Percentiles rank a stretch among this genome's conserved stretches.
phyloP scores from a whole-genome alignment of 768 basidiomycete species.

The Lactarius psammicola region DNA sequence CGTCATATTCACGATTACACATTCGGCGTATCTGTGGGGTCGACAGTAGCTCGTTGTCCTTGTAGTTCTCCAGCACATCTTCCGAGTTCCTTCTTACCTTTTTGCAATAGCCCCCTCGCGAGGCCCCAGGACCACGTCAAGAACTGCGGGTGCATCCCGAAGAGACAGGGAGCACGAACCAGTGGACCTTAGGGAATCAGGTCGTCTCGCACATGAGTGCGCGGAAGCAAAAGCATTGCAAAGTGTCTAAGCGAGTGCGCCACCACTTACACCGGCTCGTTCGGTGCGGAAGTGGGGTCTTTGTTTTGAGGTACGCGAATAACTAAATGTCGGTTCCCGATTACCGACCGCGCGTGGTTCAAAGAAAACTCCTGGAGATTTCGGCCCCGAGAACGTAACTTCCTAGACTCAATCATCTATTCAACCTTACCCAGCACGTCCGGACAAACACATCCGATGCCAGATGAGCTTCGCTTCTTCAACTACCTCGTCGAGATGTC shows the following conservation, averaged over 20 bases:
- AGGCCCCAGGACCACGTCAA: not conserved
- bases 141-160: not conserved
- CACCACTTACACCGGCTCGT: constrained; percentile 5
- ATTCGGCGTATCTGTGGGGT: not conserved
- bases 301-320: not conserved
- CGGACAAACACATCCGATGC: not conserved
- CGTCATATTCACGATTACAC: not conserved
- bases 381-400: not conserved
- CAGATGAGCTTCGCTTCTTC: not conserved
- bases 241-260: not conserved
- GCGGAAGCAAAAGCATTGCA: not conserved
- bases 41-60: not conserved
- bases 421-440: not conserved
- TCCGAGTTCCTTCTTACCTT: not conserved
- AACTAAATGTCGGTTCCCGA: not conserved
- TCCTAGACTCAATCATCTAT: not conserved
- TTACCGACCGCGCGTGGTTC: not conserved
- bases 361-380: not conserved
- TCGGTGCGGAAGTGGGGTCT: constrained; percentile 11
- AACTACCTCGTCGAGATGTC: not conserved
- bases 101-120: not conserved
- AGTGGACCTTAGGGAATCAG: not conserved
- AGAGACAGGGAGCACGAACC: not conserved
- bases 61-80: not conserved
- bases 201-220: not conserved